phyloP scores from a whole-genome alignment of 2,329 filamentous ascomycete genomes.

The Trichoderma sp. region DNA sequence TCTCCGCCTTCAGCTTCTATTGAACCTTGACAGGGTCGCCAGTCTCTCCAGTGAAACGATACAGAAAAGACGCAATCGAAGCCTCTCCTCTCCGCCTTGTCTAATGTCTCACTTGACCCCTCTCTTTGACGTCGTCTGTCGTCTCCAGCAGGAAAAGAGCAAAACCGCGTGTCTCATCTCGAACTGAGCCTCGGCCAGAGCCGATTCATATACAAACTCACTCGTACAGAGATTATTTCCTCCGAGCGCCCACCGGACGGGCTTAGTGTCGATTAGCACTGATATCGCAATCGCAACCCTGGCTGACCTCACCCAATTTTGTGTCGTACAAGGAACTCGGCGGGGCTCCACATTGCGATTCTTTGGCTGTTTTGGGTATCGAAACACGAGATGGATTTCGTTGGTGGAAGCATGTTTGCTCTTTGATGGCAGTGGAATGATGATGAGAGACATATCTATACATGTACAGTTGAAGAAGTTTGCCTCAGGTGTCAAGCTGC shows the following conservation, averaged over 20 bases:
- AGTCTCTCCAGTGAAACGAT: neutral
- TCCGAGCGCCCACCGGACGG: neutral
- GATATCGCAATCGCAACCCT: constrained; percentile 20
- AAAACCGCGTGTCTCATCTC: neutral
- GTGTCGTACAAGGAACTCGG: neutral
- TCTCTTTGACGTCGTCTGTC: neutral
- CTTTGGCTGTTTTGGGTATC: neutral
- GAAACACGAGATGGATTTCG: neutral
- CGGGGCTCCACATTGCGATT: neutral
- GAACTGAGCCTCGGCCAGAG: neutral
- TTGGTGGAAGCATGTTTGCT: neutral
- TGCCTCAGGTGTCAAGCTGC: neutral
- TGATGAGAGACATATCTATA: neutral
- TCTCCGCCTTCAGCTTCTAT: neutral
- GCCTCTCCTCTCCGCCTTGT: neutral
- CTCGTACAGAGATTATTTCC: neutral
- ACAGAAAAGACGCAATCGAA: neutral
- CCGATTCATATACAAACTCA: neutral
- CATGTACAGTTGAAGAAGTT: neutral
- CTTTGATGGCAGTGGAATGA: neutral
- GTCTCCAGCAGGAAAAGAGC: neutral
- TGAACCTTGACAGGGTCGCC: neutral
- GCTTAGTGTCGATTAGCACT: constrained; percentile 7
- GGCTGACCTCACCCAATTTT: constrained; percentile 16
- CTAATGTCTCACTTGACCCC: neutral